Conservation (phyloP, 2,329 filamentous ascomycete species). For the Fusarium setosum region DNA sequence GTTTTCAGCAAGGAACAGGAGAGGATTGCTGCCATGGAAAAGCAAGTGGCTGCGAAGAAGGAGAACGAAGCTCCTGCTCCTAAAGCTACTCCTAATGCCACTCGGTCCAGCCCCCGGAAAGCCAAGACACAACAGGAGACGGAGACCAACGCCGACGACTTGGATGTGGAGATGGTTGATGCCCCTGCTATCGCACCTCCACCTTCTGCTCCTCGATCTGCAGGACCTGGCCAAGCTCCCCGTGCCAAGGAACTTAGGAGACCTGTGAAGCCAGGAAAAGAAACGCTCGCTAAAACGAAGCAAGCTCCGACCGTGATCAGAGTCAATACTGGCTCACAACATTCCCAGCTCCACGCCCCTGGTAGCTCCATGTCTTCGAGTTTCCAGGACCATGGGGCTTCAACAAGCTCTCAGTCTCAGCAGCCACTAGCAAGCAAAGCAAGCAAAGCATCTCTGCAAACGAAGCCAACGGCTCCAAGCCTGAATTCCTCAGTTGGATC, state of each 20-base stretch:
- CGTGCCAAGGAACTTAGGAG: conserved; percentile 68
- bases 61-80: conserved; percentile 58
- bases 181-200: conserved; percentile 68
- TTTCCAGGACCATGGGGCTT: conserved; percentile 58
- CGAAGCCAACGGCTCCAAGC: conserved; percentile 66
- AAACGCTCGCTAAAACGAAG: conserved; percentile 67
- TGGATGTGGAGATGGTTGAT: conserved; percentile 68
- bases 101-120: conserved; percentile 65
- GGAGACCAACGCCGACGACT: conserved; percentile 42
- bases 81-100: conserved; percentile 57
- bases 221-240: conserved; percentile 58
- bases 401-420: conserved; percentile 51
- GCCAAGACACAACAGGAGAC: conserved; percentile 49
- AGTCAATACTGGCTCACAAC: conserved; percentile 75
- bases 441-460: conserved; percentile 74
- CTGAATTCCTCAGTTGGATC: conserved; percentile 69
- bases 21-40: conserved; percentile 63
- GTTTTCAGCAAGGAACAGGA: conserved; percentile 70
- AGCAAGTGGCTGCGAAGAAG: conserved; percentile 63
- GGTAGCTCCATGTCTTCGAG: conserved; percentile 68
- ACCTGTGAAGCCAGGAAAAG: conserved; percentile 72
- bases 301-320: conserved; percentile 77
- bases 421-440: conserved; percentile 69
- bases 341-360: conserved; percentile 68
- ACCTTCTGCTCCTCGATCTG: conserved; percentile 66